These are phyloP conservation scores for Tarenaya hassleriana DNA, from an alignment of 345 rosid genomes.

Conservation along the genomic window DNA sequence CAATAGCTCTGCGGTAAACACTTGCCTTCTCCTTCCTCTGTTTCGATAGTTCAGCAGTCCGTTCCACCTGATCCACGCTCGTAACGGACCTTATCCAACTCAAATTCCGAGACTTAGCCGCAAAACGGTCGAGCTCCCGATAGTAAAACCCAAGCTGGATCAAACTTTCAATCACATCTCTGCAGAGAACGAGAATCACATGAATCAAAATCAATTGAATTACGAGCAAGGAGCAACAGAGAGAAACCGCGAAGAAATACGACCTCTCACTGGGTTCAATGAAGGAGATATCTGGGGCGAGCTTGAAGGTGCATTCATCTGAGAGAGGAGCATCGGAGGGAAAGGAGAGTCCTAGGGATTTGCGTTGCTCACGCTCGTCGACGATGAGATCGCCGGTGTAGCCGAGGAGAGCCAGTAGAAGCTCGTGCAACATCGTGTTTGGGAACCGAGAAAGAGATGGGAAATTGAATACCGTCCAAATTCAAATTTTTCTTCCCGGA, in stretches of 20 bases:
- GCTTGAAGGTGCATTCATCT: constrained; percentile 61
- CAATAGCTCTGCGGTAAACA: constrained; percentile 79
- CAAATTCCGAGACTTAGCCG: constrained; percentile 65
- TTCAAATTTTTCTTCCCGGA: neutral
- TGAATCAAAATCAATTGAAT: constrained; percentile 12
- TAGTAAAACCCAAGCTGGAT: constrained; percentile 83
- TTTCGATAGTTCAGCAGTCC: constrained; percentile 41
- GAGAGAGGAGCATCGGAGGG: constrained; percentile 62
- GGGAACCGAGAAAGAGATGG: constrained; percentile 14
- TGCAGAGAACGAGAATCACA: constrained; percentile 16
- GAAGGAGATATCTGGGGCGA: constrained; percentile 89
- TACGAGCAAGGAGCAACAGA: constrained; percentile 1
- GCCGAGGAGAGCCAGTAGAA: constrained; percentile 74
- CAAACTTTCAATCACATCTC: constrained; percentile 86
- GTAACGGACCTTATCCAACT: constrained; percentile 68
- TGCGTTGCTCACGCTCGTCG: constrained; percentile 73
- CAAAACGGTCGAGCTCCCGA: constrained; percentile 81
- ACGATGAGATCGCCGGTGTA: constrained; percentile 88
- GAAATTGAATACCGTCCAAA: constrained; percentile 3
- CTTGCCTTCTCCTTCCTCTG: constrained; percentile 41
- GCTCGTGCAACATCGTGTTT: constrained; percentile 72
- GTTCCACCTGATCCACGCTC: constrained; percentile 41
- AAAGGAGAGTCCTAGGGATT: constrained; percentile 45
- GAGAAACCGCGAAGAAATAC: constrained; percentile 1
- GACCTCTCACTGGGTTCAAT: constrained; percentile 82